These are phyloP conservation scores for Agaricus blazei DNA, from an alignment of 768 basidiomycete species.

Conservation along the genomic window DNA sequence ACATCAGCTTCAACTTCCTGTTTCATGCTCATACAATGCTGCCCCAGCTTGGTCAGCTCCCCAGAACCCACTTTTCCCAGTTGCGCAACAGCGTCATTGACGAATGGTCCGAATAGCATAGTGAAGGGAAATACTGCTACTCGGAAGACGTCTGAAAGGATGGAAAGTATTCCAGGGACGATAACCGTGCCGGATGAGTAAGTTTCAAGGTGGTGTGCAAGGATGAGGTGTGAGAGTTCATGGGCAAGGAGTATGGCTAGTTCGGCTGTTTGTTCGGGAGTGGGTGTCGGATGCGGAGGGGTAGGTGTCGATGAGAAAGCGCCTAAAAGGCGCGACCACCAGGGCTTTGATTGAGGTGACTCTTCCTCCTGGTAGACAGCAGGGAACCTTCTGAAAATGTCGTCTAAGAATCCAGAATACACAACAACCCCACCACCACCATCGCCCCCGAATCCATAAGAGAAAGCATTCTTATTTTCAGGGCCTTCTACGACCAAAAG, in stretches of 20 bases:
- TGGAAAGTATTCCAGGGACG: slow-evolving; percentile 73
- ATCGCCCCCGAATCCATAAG: slow-evolving; percentile 91
- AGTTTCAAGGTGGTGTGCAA: slow-evolving; percentile 89
- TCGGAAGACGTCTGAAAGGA: slow-evolving; percentile 70
- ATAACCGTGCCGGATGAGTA: slow-evolving; percentile 82
- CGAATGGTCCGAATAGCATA: slow-evolving; percentile 90
- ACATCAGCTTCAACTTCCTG: slow-evolving; percentile 94
- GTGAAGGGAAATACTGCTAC: slow-evolving; percentile 84
- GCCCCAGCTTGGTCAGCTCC: slow-evolving; percentile 66
- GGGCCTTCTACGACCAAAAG: slow-evolving; percentile 86
- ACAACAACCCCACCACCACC: slow-evolving; percentile 92
- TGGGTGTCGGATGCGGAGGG: slow-evolving; percentile 49
- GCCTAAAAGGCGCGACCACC: slow-evolving; percentile 46
- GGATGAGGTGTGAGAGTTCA: slow-evolving; percentile 86
- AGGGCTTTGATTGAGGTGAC: slow-evolving; percentile 27
- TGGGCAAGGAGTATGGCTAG: slow-evolving; percentile 91
- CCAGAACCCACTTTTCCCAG: slow-evolving; percentile 73
- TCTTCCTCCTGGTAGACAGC: slow-evolving; percentile 15
- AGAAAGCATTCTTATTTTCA: slow-evolving; percentile 85
- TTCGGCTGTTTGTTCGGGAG: slow-evolving; percentile 78
- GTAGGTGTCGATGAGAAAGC: slow-evolving; percentile 28
- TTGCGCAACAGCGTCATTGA: slow-evolving; percentile 89
- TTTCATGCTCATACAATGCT: slow-evolving; percentile 70
- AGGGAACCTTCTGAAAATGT: slow-evolving; percentile 58
- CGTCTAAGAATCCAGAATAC: slow-evolving; percentile 90